Base-by-base conservation (phyloP, 106 monocot species). In the Triglochin maritima region DNA sequence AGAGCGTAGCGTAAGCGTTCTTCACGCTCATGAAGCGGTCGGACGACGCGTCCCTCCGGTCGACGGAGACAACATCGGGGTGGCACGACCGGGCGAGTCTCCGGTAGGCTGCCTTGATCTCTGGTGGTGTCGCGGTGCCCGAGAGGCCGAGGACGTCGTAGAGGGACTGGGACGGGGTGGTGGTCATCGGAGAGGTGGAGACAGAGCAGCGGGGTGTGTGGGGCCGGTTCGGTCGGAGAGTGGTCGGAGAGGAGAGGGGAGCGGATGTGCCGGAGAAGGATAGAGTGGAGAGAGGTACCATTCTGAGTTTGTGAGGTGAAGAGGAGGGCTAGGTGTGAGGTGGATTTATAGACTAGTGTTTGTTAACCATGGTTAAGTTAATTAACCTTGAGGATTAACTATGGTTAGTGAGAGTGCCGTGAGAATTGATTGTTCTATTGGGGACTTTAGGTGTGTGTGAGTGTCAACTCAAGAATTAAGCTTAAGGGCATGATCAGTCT, bases 51-150 rank as follows among this genome's bases (percentile, higher is more conserved):
- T 45, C 64, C 69, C 54, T 65, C 16, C 46, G 44, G 8, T 72
- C 78, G 46, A 17, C 66, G 9, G 68, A 72, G 7, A 59, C 80
- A 3, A 63, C 71, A 60, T 80, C 80, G 17, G 80, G 80, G 50
- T 80, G 80, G 48, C 70, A 75, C n/a, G 60, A 52, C 14, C 80
- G 63, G 54, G 80, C 80, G 5, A 75, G 49, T 60, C 58, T 64
- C 29, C 80, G 64, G 71, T 80, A 80, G 12, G 80, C 80, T 56
- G 66, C 54, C 70, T 80, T 80, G 70, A 80, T 80, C 75, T 80
- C 80, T 49, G 41, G 59, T 4, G 17, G 6, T 50, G 80, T 49
- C 13, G 75, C 80, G 4, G 60, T 70, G 15, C 53, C 75, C 13
- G 50, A 5, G 9, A 80, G 4, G 7, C 80, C 80, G 9, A 80